Conservation (phyloP, 441 rosid species). For the Brassica balearica region DNA sequence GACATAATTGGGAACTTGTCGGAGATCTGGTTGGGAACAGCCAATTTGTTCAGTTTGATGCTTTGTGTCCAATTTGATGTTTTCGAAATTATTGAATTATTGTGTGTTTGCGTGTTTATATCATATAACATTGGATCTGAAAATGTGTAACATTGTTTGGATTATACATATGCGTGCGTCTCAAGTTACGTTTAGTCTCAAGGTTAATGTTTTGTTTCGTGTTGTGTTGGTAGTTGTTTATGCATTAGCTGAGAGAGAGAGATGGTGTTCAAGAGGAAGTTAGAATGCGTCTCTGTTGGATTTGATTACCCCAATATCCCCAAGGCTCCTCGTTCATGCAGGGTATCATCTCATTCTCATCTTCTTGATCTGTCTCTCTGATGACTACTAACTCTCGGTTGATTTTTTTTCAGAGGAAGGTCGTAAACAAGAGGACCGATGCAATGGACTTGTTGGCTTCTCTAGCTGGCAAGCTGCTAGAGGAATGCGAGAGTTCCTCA, state of each 20-base stretch:
- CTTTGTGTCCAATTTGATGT: not conserved
- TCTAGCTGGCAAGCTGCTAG: not conserved
- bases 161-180: not conserved
- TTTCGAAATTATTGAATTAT: too few relatives aligned
- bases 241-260: conserved; percentile 2
- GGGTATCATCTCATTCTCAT: not conserved
- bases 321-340: conserved; percentile 10
- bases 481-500: conserved; percentile 11
- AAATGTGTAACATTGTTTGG: not conserved
- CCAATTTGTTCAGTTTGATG: not conserved
- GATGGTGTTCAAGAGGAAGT: conserved; percentile 15
- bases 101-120: not conserved
- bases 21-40: not conserved
- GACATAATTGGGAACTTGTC: not conserved
- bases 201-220: not conserved
- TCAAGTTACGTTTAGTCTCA: not conserved
- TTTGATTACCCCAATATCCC: conserved; percentile 4
- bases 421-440: not conserved
- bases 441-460: conserved; percentile 5
- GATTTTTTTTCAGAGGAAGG: not conserved
- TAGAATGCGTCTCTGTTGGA: not conserved
- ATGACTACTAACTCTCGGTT: not conserved
- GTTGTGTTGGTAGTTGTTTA: not conserved
- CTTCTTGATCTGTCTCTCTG: not conserved
- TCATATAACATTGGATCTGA: not conserved